These are phyloP conservation scores for Umbelopsis vinacea DNA, from an alignment of 192 early-diverging fungal genomes.

Conservation along the genomic window DNA sequence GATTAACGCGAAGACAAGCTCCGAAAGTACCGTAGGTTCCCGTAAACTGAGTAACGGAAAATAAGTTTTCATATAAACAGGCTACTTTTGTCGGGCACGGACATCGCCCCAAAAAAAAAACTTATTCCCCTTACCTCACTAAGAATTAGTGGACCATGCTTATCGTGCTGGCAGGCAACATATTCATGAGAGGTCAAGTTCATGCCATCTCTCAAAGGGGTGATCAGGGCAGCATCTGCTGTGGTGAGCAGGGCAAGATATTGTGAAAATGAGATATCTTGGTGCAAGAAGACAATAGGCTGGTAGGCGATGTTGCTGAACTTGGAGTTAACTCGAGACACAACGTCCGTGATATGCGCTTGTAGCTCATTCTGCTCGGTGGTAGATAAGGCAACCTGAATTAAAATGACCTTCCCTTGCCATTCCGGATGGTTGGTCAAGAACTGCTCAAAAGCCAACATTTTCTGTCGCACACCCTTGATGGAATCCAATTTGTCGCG, in stretches of 20 bases:
- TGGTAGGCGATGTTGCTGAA: conserved; percentile 91
- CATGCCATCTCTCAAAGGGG: conserved; percentile 95
- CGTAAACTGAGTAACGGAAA: conserved; percentile 67
- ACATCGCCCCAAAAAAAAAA: not conserved
- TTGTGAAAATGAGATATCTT: conserved; percentile 89
- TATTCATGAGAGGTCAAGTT: conserved; percentile 95
- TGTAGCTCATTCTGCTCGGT: conserved; percentile 90
- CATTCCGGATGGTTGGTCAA: conserved; percentile 87
- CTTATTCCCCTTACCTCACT: conserved; percentile 70
- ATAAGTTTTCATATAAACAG: not conserved
- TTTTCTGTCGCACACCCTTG: conserved; percentile 95
- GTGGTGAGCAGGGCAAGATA: conserved; percentile 87
- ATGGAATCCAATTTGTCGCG: conserved; percentile 96
- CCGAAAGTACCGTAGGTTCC: conserved; percentile 92
- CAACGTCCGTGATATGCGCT: conserved; percentile 86
- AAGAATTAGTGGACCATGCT: conserved; percentile 81
- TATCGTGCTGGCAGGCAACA: conserved; percentile 88
- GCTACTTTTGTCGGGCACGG: not conserved
- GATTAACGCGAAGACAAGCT: conserved; percentile 88
- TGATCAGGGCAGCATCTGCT: conserved; percentile 91
- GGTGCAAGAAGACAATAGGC: conserved; percentile 90
- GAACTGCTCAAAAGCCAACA: conserved; percentile 92
- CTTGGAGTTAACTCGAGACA: conserved; percentile 88
- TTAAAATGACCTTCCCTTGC: conserved; percentile 89
- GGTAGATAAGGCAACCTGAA: conserved; percentile 93